These are phyloP conservation scores for Candida ficus DNA, from an alignment of 805 yeast genomes.

Conservation along the genomic window DNA sequence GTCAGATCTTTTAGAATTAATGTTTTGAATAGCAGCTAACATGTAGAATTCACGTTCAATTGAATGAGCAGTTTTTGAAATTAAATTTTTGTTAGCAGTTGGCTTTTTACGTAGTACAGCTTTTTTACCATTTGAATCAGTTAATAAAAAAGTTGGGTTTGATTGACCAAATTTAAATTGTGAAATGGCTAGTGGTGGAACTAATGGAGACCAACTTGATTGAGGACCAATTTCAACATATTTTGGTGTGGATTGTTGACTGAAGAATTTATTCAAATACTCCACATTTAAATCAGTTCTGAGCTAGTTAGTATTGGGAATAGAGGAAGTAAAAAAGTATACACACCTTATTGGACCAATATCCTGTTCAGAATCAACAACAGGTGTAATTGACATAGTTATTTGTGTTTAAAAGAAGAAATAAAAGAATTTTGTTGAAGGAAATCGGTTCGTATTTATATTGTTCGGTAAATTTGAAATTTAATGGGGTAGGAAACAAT, in stretches of 20 bases:
- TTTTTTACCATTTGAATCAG: slow-evolving; percentile 33
- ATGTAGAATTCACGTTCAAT: slow-evolving; percentile 56
- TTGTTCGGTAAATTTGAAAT: neutral
- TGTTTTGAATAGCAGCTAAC: slow-evolving; percentile 32
- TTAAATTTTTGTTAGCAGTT: slow-evolving; percentile 40
- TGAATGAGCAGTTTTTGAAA: slow-evolving; percentile 55
- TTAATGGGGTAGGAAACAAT: neutral
- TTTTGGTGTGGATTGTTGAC: slow-evolving; percentile 3
- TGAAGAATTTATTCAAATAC: slow-evolving; percentile 24
- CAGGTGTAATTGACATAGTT: slow-evolving; percentile 3
- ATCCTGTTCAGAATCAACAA: slow-evolving; percentile 24
- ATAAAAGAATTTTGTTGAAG: neutral
- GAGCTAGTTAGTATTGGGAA: neutral
- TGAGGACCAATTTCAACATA: slow-evolving; percentile 15
- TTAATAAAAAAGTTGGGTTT: slow-evolving; percentile 53
- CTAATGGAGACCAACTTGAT: slow-evolving; percentile 18
- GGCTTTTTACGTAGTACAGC: slow-evolving; percentile 57
- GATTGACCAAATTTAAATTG: slow-evolving; percentile 63
- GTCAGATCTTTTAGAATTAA: slow-evolving; percentile 16
- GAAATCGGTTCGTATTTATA: neutral
- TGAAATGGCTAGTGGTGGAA: slow-evolving; percentile 31
- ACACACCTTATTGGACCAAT: slow-evolving; percentile 22
- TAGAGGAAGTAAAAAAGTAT: neutral
- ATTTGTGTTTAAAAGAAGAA: neutral
- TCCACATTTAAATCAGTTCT: slow-evolving; percentile 26